phyloP scores from a whole-genome alignment of 2,329 filamentous ascomycete species.

The Phyllosticta capitalensis region DNA sequence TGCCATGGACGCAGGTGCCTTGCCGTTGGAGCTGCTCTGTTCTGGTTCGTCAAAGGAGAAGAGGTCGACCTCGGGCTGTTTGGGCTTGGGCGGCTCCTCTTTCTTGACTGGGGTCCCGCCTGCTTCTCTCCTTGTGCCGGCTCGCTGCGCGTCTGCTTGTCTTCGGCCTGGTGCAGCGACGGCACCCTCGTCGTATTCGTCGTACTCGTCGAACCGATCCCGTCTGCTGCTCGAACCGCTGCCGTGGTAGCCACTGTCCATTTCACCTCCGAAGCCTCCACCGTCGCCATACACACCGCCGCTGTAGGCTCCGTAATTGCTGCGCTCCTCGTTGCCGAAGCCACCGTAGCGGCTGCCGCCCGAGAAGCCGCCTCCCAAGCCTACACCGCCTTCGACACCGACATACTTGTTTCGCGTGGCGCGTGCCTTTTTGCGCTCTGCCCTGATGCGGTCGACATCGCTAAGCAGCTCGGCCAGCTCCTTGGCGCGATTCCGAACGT shows the following conservation, averaged over 20 bases:
- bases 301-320: slow-evolving; percentile 57
- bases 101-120: slow-evolving; percentile 42
- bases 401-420: slow-evolving; percentile 89
- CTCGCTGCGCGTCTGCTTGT: slow-evolving; percentile 35
- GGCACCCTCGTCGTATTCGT: slow-evolving; percentile 80
- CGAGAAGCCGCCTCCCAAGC: slow-evolving; percentile 46
- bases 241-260: slow-evolving; percentile 45
- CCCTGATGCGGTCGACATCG: slow-evolving; percentile 76
- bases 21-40: slow-evolving; percentile 34
- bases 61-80: slow-evolving; percentile 82
- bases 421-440: slow-evolving; percentile 77
- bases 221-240: slow-evolving; percentile 52
- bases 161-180: slow-evolving; percentile 43
- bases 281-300: slow-evolving; percentile 87
- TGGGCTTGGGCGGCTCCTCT: slow-evolving; percentile 64
- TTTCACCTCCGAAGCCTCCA: slow-evolving; percentile 78
- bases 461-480: slow-evolving; percentile 88
- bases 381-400: slow-evolving; percentile 76
- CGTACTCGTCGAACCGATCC: slow-evolving; percentile 91
- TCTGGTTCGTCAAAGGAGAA: slow-evolving; percentile 75
- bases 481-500: slow-evolving; percentile 92
- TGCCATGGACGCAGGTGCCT: slow-evolving; percentile 32
- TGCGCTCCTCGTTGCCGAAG: slow-evolving; percentile 67
- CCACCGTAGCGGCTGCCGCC: slow-evolving; percentile 65
- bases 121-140: slow-evolving; percentile 31